These are phyloP conservation scores for Talinum fruticosum DNA, from an alignment of 148 eudicot species.

Conservation along the genomic window DNA sequence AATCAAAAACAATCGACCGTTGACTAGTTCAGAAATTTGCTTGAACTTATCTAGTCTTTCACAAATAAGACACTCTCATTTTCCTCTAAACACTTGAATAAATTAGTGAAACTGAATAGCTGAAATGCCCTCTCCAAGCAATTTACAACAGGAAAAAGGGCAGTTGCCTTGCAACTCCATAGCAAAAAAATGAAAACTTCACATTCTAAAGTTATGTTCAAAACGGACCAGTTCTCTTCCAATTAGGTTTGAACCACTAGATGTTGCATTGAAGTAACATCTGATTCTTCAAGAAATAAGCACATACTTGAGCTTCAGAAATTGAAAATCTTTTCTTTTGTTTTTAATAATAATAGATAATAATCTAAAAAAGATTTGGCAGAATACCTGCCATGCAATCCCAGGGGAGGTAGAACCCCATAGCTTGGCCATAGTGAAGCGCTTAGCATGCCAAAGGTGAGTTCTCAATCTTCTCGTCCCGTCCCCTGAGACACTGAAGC, in stretches of 20 bases:
- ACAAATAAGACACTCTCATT: not conserved
- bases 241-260: not conserved
- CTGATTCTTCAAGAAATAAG: not conserved
- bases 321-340: not conserved
- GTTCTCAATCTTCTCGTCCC: slow-evolving; percentile 85
- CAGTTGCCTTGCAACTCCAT: not conserved
- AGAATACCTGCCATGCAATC: slow-evolving; percentile 72
- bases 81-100: not conserved
- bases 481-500: slow-evolving; percentile 57
- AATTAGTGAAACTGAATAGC: not conserved
- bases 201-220: not conserved
- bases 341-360: too few relatives aligned
- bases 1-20: too few relatives aligned
- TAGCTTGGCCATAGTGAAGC: slow-evolving; percentile 62
- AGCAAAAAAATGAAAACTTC: not conserved
- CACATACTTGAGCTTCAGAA: not conserved
- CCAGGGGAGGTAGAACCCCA: slow-evolving; percentile 87
- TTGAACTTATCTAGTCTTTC: not conserved
- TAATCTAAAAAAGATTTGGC: not conserved
- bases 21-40: not conserved
- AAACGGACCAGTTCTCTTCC: not conserved
- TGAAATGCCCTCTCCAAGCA: not conserved
- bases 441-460: slow-evolving; percentile 89
- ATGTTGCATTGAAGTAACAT: not conserved
- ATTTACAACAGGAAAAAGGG: not conserved